Conservation (phyloP, 768 basidiomycete species). For the Sporobolomyces roseus region DNA sequence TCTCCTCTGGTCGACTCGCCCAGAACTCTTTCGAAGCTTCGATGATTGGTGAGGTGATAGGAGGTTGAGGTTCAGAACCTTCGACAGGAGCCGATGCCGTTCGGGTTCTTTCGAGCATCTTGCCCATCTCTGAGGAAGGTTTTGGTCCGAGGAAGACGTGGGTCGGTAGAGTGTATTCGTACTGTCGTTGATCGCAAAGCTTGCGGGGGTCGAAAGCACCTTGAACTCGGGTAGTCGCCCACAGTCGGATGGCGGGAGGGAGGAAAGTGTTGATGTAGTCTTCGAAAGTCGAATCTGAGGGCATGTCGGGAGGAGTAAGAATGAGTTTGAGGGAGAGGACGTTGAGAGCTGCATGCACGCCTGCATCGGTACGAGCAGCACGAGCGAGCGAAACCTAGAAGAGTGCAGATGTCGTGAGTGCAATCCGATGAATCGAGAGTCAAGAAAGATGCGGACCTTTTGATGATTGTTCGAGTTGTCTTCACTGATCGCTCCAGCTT, state of each 20-base stretch:
- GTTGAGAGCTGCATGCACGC: constrained; percentile 95
- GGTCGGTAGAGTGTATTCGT: constrained; percentile 93
- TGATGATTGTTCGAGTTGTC: constrained; percentile 88
- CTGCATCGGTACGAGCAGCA: constrained; percentile 92
- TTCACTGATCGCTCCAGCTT: constrained; percentile 84
- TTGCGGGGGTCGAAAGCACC: constrained; percentile 52
- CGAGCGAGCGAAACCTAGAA: constrained; percentile 72
- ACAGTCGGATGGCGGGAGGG: constrained; percentile 88
- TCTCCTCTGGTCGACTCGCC: constrained; percentile 24
- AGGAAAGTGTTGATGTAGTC: constrained; percentile 75
- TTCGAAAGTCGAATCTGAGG: constrained; percentile 67
- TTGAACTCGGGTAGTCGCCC: constrained; percentile 67
- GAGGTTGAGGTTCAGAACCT: not conserved
- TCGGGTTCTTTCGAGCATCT: constrained; percentile 42
- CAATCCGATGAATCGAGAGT: not conserved
- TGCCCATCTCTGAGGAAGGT: constrained; percentile 61
- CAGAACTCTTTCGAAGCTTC: constrained; percentile 41
- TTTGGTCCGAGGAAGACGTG: constrained; percentile 88
- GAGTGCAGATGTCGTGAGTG: not conserved
- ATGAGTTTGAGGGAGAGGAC: constrained; percentile 60
- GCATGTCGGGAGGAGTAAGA: constrained; percentile 54
- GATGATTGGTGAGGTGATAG: constrained; percentile 16
- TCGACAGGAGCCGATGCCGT: not conserved
- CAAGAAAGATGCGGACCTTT: constrained; percentile 57
- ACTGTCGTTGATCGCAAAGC: constrained; percentile 89